phyloP scores from a whole-genome alignment of 306 rosid species.

The Castanospermum australe region DNA sequence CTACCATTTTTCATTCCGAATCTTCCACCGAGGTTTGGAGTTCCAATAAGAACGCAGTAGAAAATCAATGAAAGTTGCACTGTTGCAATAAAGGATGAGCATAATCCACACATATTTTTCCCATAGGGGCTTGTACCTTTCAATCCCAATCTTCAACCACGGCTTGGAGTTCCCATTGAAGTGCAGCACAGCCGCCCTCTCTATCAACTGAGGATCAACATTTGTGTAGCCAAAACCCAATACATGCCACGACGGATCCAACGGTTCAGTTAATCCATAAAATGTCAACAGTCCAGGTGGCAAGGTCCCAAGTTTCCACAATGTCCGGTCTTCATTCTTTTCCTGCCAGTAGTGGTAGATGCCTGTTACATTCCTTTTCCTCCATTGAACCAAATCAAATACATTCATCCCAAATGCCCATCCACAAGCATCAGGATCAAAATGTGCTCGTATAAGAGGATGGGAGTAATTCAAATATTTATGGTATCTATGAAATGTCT shows the following conservation, averaged over 20 bases:
- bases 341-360: constrained; percentile 95
- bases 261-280: constrained; percentile 81
- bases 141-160: constrained; percentile 91
- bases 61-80: constrained; percentile 71
- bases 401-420: constrained; percentile 97
- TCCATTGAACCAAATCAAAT: constrained; percentile 90
- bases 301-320: constrained; percentile 93
- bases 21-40: constrained; percentile 61
- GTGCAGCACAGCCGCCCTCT: constrained; percentile 82
- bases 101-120: constrained; percentile 75
- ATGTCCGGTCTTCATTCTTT: constrained; percentile 72
- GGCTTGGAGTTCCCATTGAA: constrained; percentile 94
- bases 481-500: constrained; percentile 90
- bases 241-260: constrained; percentile 83
- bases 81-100: constrained; percentile 64
- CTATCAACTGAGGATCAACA: constrained; percentile 70
- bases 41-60: constrained; percentile 39
- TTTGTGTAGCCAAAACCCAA: constrained; percentile 87
- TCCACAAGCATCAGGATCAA: constrained; percentile 96
- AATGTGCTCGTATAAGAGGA: constrained; percentile 77
- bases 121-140: constrained; percentile 89
- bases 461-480: constrained; percentile 85
- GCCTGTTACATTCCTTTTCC: constrained; percentile 85
- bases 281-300: constrained; percentile 89
- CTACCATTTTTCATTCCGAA: constrained; percentile 49